Evolutionary conservation across 2,329 filamentous ascomycete species (phyloP).

Genomic region (Trichoderma citrinoviride): DNA sequence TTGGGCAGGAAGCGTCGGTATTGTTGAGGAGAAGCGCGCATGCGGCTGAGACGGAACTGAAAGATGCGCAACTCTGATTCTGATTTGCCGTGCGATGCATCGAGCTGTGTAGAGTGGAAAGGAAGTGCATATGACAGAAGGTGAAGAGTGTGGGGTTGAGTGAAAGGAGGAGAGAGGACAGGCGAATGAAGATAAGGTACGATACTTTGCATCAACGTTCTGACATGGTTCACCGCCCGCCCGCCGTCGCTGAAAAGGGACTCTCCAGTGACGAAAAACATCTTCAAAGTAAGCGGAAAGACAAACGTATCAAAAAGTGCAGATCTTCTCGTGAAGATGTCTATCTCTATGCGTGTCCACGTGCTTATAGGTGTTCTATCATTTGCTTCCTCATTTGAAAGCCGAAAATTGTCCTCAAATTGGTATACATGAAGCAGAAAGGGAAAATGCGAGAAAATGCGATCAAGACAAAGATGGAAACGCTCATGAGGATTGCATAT

Average conservation of each 20-base stretch:
- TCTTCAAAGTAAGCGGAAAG: rapidly evolving
- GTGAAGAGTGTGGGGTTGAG: too few species aligned
- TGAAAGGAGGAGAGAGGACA: too few species aligned
- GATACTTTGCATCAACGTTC: too few species aligned
- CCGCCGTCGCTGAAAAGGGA: too few species aligned
- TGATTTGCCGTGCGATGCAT: too few species aligned
- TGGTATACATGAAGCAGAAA: not conserved
- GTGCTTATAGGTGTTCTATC: not conserved
- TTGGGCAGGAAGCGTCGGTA: not conserved
- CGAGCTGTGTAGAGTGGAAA: too few species aligned
- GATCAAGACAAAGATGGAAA: not conserved
- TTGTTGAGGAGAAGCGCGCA: not conserved
- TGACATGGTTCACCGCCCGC: too few species aligned
- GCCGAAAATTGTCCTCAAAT: not conserved
- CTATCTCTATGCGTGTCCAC: not conserved
- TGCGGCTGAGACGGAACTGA: not conserved
- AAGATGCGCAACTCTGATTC: too few species aligned
- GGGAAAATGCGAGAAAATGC: not conserved
- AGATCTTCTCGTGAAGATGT: not conserved
- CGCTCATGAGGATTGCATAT: not conserved
- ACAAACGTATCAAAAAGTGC: not conserved
- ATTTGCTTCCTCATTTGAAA: not conserved
- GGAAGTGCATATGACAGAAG: not conserved
- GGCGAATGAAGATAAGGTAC: too few species aligned
- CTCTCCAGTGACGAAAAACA: too few species aligned